Evolutionary conservation across 2,329 filamentous ascomycete genomes (phyloP).

Genomic region (Aspergillus niger): DNA sequence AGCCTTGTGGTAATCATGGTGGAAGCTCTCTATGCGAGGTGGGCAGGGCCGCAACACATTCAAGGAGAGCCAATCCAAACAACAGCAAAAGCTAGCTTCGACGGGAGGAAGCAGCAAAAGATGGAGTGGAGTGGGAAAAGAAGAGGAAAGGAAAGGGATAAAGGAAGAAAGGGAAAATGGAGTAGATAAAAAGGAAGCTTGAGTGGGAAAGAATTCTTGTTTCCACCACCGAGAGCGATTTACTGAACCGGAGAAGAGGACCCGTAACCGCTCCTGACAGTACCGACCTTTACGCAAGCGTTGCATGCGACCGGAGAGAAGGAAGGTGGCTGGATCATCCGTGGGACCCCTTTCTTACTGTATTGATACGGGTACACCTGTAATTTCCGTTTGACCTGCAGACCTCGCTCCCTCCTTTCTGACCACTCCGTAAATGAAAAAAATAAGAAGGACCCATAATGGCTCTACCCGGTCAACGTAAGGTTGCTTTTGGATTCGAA

Average conservation of each 20-base stretch:
- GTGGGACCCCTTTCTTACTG: slow-evolving; percentile 11
- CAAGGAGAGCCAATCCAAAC: slow-evolving; percentile 36
- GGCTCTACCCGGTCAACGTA: slow-evolving; percentile 9
- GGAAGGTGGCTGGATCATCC: slow-evolving; percentile 24
- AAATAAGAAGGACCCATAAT: slow-evolving; percentile 11
- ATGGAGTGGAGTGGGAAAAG: slow-evolving; percentile 37
- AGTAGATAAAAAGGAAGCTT: slow-evolving; percentile 41
- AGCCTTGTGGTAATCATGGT: slow-evolving; percentile 53
- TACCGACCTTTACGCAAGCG: slow-evolving; percentile 34
- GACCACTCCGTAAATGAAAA: background rate
- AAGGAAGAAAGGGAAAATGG: slow-evolving; percentile 37
- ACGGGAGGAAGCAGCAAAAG: slow-evolving; percentile 39
- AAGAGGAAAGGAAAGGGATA: slow-evolving; percentile 38
- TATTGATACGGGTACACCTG: background rate
- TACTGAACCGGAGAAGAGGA: slow-evolving; percentile 41
- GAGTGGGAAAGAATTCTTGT: slow-evolving; percentile 38
- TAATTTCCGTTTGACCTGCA: slow-evolving; percentile 12
- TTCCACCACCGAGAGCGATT: slow-evolving; percentile 20
- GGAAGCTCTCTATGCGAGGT: slow-evolving; percentile 43
- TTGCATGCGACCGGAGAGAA: slow-evolving; percentile 35
- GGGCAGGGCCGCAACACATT: slow-evolving; percentile 41
- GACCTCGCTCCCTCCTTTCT: slow-evolving; percentile 1
- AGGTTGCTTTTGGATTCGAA: slow-evolving; percentile 15
- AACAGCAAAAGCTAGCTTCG: slow-evolving; percentile 40
- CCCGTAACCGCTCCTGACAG: slow-evolving; percentile 43